Conservation (phyloP, 177 flowering plant species). For the Vitis hybrid region DNA sequence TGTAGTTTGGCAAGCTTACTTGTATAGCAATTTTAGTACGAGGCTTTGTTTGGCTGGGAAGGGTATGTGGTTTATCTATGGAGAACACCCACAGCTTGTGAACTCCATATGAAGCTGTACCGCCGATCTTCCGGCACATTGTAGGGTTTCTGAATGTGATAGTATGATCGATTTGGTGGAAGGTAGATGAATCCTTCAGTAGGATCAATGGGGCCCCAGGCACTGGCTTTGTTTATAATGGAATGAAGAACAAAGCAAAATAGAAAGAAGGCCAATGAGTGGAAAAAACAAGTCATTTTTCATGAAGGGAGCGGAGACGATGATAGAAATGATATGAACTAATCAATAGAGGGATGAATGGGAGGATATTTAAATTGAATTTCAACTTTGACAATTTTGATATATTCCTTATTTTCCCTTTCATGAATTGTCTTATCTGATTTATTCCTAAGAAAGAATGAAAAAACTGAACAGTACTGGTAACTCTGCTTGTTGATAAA, state of each 20-base stretch:
- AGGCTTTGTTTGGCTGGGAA: slow-evolving; percentile 27
- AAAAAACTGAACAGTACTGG: too few species aligned
- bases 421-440: too few species aligned
- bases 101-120: slow-evolving; percentile 32
- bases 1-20: slow-evolving; percentile 8
- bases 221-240: neutral
- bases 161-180: slow-evolving; percentile 19
- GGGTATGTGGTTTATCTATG: slow-evolving; percentile 30
- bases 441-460: too few species aligned
- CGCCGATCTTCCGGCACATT: slow-evolving; percentile 15
- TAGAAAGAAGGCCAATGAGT: neutral
- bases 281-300: too few species aligned
- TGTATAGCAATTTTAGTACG: slow-evolving; percentile 27
- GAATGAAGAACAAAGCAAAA: neutral
- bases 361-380: too few species aligned
- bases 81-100: slow-evolving; percentile 33
- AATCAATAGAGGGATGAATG: too few species aligned
- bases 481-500: too few species aligned
- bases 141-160: slow-evolving; percentile 28
- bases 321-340: too few species aligned
- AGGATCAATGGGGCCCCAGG: slow-evolving; percentile 10
- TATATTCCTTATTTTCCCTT: too few species aligned
- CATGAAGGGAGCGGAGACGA: too few species aligned
- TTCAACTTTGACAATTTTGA: too few species aligned
- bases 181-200: slow-evolving; percentile 30